Conservation (phyloP, 345 rosid genomes). For the Aegle marmelos region DNA sequence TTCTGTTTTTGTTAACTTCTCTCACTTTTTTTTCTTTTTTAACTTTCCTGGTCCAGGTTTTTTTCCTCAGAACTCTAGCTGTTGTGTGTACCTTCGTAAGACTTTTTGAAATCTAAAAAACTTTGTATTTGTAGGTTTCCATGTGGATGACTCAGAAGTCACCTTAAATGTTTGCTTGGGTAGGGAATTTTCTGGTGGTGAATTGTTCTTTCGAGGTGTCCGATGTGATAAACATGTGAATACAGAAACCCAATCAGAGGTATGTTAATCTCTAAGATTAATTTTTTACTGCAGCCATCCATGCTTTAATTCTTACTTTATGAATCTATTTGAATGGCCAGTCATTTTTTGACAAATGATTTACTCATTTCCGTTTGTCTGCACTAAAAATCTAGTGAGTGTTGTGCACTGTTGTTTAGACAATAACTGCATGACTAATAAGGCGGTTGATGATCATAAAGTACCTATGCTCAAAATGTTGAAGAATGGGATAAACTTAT, state of each 20-base stretch:
- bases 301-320: background rate
- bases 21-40: background rate
- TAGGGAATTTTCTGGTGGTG: conserved; percentile 86
- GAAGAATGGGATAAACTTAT: background rate
- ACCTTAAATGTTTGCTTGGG: conserved; percentile 94
- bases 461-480: background rate
- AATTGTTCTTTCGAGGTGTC: conserved; percentile 79
- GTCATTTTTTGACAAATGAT: background rate
- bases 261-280: conserved; percentile 29
- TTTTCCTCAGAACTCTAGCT: background rate
- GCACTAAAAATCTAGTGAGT: background rate
- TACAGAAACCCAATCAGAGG: conserved; percentile 60
- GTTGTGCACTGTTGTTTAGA: background rate
- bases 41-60: background rate
- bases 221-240: conserved; percentile 89
- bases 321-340: background rate
- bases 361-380: background rate
- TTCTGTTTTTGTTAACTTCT: background rate
- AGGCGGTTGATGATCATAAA: background rate
- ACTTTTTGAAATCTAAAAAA: conserved; percentile 8
- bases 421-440: background rate
- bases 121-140: conserved; percentile 63
- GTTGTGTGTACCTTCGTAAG: conserved; percentile 5
- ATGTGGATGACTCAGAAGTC: conserved; percentile 97
- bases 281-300: background rate